Evolutionary conservation across 2,329 filamentous ascomycete species (phyloP), one percentile per base, ranked within the genome.

Genomic region (Salinomyces thailandicus): DNA sequence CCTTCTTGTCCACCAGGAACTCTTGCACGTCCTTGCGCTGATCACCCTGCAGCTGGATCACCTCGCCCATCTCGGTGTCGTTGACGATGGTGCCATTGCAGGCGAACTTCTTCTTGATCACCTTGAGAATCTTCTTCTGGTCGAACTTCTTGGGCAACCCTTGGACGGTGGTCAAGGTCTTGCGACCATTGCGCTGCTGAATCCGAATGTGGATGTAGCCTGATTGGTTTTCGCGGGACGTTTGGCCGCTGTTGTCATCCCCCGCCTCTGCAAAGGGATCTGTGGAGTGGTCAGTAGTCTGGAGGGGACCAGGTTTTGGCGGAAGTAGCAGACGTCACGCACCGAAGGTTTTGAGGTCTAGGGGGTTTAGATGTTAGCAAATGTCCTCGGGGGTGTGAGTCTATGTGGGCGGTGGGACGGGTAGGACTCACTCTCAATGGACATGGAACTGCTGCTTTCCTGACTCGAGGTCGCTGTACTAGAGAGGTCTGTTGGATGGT

Each of bases 191-290:
- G 72, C 91, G 91, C 73, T 98, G 91, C 67, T 98, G 91, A 65
- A 96, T 96, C 69, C 91, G 87, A 69, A 98, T 96, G 72, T 96
- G 91, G 67, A 96, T 94, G 67, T 95, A 94, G 70, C 93, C 93
- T n/a, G n/a, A n/a, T 71, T 93, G 85, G 70, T 93, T 93, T 71
- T 93, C 85, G 64, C 83, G 79, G 75, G 91, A 83, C 71, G 91
- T 91, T 64, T 79, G 81, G 72, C 93, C 84, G 75, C 86, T 87
- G 67, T 82, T 86, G 68, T 93, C 87, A 81, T 95, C 89, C 85
- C 95, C 91, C 79, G 87, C 91, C 85, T 96, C 91, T 81, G 91
- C 91, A 85, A 98, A 98, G 82, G 91, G 91, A 81, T 98, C 91
- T 26, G 22, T 8, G 22, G n/a, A n/a, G n/a, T n/a, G n/a, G n/a